Percentiles rank a stretch among this genome's conserved stretches.
phyloP scores from a whole-genome alignment of 352 stramenopile species.

The Pythium graminicola region DNA sequence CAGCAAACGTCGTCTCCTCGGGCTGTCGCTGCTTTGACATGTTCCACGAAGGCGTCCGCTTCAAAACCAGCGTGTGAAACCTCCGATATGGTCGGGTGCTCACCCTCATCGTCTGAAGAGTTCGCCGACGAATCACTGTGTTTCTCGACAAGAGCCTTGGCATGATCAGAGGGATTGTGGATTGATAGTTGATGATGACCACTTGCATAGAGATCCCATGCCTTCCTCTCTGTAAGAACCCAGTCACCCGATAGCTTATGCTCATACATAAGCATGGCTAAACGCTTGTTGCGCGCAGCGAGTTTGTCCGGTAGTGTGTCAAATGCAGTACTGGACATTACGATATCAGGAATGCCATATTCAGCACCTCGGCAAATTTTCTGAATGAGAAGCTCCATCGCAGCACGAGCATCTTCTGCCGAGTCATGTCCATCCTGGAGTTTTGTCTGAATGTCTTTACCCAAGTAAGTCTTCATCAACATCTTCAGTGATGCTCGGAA shows the following conservation, averaged over 20 bases:
- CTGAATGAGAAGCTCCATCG: constrained; percentile 68
- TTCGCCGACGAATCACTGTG: neutral
- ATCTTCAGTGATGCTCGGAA: constrained; percentile 81
- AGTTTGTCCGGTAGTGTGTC: constrained; percentile 66
- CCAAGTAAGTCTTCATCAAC: constrained; percentile 76
- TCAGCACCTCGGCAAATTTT: constrained; percentile 62
- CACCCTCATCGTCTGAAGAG: neutral
- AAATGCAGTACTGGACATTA: constrained; percentile 37
- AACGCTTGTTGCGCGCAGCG: constrained; percentile 33
- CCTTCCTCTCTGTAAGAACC: constrained; percentile 35
- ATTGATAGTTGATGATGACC: constrained; percentile 45
- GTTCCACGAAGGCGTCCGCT: constrained; percentile 28
- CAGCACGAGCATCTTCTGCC: constrained; percentile 70
- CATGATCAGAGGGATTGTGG: constrained; percentile 52
- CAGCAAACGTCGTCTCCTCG: constrained; percentile 53
- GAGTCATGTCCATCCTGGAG: constrained; percentile 69
- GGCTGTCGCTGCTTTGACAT: constrained; percentile 21
- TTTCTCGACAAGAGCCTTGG: constrained; percentile 18
- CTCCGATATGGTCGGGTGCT: constrained; percentile 11
- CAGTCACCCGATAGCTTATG: constrained; percentile 14
- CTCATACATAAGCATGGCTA: constrained; percentile 38
- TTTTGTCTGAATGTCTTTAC: constrained; percentile 70
- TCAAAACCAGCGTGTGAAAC: constrained; percentile 14
- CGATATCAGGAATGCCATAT: constrained; percentile 58
- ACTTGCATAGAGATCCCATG: constrained; percentile 67